phyloP scores from a whole-genome alignment of 2,329 filamentous ascomycete genomes.

The Leptographium radiaticola region DNA sequence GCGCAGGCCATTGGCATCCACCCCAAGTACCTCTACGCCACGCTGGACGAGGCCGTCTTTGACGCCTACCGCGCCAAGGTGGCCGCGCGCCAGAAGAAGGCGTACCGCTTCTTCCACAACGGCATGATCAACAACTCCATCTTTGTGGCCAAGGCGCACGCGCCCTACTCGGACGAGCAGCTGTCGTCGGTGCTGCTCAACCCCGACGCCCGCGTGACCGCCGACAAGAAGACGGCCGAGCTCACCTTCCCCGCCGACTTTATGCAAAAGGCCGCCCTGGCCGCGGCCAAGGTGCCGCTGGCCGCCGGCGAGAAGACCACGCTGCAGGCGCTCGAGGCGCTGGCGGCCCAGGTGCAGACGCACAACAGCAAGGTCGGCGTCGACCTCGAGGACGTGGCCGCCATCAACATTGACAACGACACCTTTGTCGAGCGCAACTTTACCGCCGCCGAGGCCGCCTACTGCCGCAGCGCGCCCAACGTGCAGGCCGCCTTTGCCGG shows the following conservation, averaged over 20 bases:
- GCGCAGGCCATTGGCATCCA: slow-evolving; percentile 95
- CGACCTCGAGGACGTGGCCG: slow-evolving; percentile 78
- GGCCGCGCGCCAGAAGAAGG: slow-evolving; percentile 90
- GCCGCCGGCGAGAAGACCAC: slow-evolving; percentile 39
- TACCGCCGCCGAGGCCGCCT: slow-evolving; percentile 67
- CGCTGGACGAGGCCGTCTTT: slow-evolving; percentile 80
- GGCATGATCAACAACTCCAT: slow-evolving; percentile 95
- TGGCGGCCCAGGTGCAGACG: slow-evolving; percentile 53
- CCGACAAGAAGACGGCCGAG: slow-evolving; percentile 76
- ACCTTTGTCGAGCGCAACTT: slow-evolving; percentile 95
- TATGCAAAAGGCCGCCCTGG: slow-evolving; percentile 39
- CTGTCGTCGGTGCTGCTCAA: slow-evolving; percentile 85
- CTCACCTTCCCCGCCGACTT: slow-evolving; percentile 61
- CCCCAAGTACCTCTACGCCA: slow-evolving; percentile 87
- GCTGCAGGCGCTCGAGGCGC: slow-evolving; percentile 61
- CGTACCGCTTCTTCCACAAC: slow-evolving; percentile 97
- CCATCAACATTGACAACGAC: slow-evolving; percentile 86
- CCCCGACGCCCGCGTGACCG: slow-evolving; percentile 72
- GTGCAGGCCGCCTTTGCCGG: slow-evolving; percentile 88
- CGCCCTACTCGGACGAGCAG: slow-evolving; percentile 81
- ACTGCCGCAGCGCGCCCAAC: slow-evolving; percentile 55
- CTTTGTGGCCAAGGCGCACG: slow-evolving; percentile 87
- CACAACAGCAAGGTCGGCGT: slow-evolving; percentile 74
- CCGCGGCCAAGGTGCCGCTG: slow-evolving; percentile 15
- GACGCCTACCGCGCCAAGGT: slow-evolving; percentile 77